Percentiles rank a stretch among this genome's conserved stretches.
Conservation (phyloP, 345 rosid genomes). For the Geranium rotundifolium region DNA sequence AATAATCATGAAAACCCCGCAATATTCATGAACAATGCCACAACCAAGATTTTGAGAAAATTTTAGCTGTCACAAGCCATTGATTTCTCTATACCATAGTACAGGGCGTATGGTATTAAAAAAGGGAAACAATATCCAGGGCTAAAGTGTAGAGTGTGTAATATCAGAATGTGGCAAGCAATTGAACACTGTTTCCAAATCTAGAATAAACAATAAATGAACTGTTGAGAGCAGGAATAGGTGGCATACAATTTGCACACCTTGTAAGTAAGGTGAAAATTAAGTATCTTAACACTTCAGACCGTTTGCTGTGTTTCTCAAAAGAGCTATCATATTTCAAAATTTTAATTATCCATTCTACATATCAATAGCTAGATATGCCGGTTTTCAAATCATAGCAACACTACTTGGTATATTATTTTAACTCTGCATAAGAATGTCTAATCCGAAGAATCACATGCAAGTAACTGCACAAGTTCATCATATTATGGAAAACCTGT, state of each 20-base stretch:
- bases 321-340: background rate
- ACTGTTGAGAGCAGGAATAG: background rate
- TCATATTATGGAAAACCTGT: conserved; percentile 47
- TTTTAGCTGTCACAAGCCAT: background rate
- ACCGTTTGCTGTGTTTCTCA: no score
- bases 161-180: background rate
- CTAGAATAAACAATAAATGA: no score
- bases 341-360: background rate
- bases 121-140: no score
- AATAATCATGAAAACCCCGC: conserved; percentile 3
- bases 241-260: background rate
- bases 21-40: background rate
- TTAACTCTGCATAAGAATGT: background rate
- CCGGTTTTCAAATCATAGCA: background rate
- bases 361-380: background rate
- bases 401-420: background rate
- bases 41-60: background rate
- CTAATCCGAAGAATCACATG: background rate
- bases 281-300: no score
- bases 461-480: conserved; percentile 2
- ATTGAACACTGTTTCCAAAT: no score
- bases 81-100: no score
- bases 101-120: no score
- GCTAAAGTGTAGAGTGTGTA: no score
- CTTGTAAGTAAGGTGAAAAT: background rate